A percentile compares a stretch with the other conserved stretches of the same genome.
Evolutionary conservation across 2,329 filamentous ascomycete genomes (phyloP).

Genomic region (Aspergillaceae sp.): DNA sequence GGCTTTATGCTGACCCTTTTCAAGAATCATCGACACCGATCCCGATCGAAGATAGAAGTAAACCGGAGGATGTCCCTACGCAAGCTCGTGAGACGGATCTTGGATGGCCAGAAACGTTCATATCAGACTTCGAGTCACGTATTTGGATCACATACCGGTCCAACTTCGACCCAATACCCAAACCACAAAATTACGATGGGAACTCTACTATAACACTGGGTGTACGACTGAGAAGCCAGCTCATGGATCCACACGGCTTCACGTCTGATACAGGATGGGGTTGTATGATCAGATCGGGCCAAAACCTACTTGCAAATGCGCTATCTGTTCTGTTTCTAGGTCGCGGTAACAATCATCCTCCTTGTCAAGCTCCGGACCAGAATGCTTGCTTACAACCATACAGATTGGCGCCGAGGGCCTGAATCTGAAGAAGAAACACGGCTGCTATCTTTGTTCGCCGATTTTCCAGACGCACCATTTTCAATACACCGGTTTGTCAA

Average conservation of each 20-base stretch:
- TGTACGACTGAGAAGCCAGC: constrained; percentile 71
- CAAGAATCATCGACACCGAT: not conserved
- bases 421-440: constrained; percentile 54
- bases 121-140: constrained; percentile 85
- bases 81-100: constrained; percentile 11
- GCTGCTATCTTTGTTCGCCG: constrained; percentile 75
- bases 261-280: constrained; percentile 94
- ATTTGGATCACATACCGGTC: constrained; percentile 97
- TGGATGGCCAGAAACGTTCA: constrained; percentile 76
- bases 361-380: not conserved
- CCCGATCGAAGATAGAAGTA: not conserved
- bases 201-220: constrained; percentile 65
- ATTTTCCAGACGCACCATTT: constrained; percentile 76
- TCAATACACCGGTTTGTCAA: constrained; percentile 92
- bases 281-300: constrained; percentile 96
- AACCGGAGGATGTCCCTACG: not conserved
- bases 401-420: constrained; percentile 66
- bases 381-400: constrained; percentile 13
- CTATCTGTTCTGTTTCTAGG: constrained; percentile 65
- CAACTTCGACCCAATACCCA: constrained; percentile 73
- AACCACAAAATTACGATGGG: constrained; percentile 65
- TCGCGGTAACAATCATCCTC: constrained; percentile 52
- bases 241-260: constrained; percentile 73
- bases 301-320: constrained; percentile 84
- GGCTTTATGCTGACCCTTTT: too few species aligned